Percentiles rank a stretch among this genome's conserved stretches.
phyloP scores from a whole-genome alignment of 2,329 filamentous ascomycete genomes.

The Teratosphaeria gauchensis region DNA sequence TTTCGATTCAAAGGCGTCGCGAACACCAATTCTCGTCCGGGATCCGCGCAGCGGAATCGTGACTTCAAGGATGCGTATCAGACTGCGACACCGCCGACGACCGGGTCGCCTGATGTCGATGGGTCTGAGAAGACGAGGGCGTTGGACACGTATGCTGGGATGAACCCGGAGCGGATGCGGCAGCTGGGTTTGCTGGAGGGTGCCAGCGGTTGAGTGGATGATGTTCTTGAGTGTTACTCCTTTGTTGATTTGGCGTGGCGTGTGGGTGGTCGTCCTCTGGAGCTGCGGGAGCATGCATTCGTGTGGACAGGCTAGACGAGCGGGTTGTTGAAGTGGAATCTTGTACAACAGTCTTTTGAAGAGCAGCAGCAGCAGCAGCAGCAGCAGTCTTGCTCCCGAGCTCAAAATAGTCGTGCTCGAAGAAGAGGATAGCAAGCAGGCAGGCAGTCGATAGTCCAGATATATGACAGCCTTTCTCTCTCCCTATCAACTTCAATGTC shows the following conservation, averaged over 20 bases:
- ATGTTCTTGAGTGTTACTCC: background rate
- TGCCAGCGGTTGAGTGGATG: conserved; percentile 9
- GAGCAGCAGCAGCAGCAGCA: background rate
- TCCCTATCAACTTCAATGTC: too few species aligned
- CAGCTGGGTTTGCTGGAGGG: conserved; percentile 23
- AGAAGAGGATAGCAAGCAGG: background rate
- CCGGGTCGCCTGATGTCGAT: conserved; percentile 26
- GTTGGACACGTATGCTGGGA: conserved; percentile 20
- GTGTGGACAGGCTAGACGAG: background rate
- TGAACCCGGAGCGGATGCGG: conserved; percentile 28
- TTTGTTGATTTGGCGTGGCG: background rate
- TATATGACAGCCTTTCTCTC: background rate
- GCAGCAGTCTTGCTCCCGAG: conserved; percentile 1
- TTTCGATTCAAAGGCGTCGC: conserved; percentile 20
- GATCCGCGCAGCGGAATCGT: conserved; percentile 6
- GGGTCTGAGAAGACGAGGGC: conserved; percentile 20
- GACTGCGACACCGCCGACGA: conserved; percentile 35
- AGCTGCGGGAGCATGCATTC: background rate
- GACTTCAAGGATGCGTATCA: conserved; percentile 26
- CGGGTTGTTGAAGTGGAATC: conserved; percentile 3
- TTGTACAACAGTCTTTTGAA: conserved; percentile 13
- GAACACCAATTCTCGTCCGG: conserved; percentile 3
- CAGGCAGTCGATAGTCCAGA: background rate
- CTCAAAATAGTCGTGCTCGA: conserved; percentile 10
- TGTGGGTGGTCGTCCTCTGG: background rate